Evolutionary conservation across 2,329 filamentous ascomycete species (phyloP), one percentile per base, ranked within the genome.

Genomic region (Colletotrichum sp.): DNA sequence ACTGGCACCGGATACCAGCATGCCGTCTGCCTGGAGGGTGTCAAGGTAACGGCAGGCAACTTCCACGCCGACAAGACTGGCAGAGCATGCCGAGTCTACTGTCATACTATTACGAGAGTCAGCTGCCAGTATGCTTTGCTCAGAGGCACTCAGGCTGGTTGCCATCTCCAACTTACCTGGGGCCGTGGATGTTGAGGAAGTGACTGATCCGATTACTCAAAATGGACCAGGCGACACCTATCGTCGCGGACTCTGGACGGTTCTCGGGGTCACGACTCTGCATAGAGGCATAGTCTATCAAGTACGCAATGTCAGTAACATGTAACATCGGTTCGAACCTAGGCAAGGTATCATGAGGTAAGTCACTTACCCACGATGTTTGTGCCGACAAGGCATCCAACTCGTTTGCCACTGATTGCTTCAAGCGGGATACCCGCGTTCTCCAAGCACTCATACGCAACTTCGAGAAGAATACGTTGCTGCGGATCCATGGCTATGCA

Each of bases 31-130:
- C 52, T 77, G 71, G 21, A 24, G 9, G 6, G 28, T 39, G 10
- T 67, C 28, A 2, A 86, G 73, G 10, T 70, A 78, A 18, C 81
- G 81, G 16, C 81, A 80, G 6, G 89, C 90, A 55, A 89, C 81
- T 76, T 92, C 88, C 3, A 92, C 84, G 0, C 88, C 87, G 5
- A 91, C 87, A n/a, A 92, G 83, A 66, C 88, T 89, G 9, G 87
- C 88, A n/a, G 89, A 91, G 80, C 91, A 93, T 21, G 89, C 91
- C 0, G 91, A 92, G 70, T 92, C 90, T 12, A 92, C 81, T 0
- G 89, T 91, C 80, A 91, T 86, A 78, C 88, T 90, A 8, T 16
- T 30, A 10, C 24, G 55, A 59, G 24, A 13, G 6, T 59, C 5
- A 28, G 55, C 5, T 18, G 0, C n/a, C 24, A 0, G 7, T 9